Evolutionary conservation across 2,329 filamentous ascomycete genomes (phyloP).

Genomic region (Pseudogymnoascus sp.): DNA sequence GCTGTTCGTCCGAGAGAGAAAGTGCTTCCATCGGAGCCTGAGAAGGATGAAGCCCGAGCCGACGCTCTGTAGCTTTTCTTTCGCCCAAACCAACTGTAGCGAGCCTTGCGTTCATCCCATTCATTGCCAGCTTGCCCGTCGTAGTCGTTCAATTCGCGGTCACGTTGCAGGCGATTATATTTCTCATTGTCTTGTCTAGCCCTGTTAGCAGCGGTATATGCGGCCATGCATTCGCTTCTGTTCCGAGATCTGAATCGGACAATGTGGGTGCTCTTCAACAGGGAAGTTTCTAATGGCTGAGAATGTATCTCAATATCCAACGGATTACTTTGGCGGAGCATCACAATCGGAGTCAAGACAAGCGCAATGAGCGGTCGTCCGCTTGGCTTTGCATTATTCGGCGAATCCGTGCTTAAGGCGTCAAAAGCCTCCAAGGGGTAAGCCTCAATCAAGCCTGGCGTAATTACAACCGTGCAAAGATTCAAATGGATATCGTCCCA

Average conservation of each 20-base stretch:
- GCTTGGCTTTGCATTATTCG: constrained; percentile 10
- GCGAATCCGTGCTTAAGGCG: constrained; percentile 19
- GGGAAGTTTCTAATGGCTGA: constrained; percentile 66
- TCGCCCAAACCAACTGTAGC: constrained; percentile 52
- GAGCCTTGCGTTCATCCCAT: constrained; percentile 36
- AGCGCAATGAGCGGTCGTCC: constrained; percentile 56
- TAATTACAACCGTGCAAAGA: constrained; percentile 49
- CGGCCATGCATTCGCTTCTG: constrained; percentile 67
- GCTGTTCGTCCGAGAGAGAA: constrained; percentile 68
- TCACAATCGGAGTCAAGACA: constrained; percentile 85
- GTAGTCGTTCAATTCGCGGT: constrained; percentile 66
- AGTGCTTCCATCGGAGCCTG: constrained; percentile 65
- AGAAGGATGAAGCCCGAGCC: constrained; percentile 47
- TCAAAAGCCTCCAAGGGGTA: constrained; percentile 38
- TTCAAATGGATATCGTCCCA: constrained; percentile 54
- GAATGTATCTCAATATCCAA: constrained; percentile 93
- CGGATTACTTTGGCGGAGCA: constrained; percentile 82
- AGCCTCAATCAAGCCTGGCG: constrained; percentile 53
- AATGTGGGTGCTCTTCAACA: constrained; percentile 58
- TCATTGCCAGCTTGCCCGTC: constrained; percentile 44
- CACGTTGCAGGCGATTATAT: constrained; percentile 63
- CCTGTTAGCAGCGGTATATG: constrained; percentile 83
- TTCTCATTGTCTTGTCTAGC: constrained; percentile 89
- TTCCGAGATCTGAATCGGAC: constrained; percentile 82
- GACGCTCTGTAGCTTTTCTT: constrained; percentile 61